Evolutionary conservation across 306 rosid genomes (phyloP).

Genomic region (Gleditsia sinensis): DNA sequence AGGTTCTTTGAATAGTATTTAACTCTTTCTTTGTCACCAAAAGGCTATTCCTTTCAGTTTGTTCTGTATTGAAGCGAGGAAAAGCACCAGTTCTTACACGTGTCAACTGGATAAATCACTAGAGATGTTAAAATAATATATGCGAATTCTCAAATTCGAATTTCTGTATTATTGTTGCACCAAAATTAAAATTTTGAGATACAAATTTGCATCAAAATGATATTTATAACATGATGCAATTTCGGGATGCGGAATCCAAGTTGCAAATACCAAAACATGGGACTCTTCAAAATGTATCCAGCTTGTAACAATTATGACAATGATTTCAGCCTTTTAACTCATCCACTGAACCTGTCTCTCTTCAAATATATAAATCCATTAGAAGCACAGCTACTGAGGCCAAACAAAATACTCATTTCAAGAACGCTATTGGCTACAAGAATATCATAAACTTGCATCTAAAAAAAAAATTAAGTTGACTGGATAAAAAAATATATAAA

Average conservation of each 20-base stretch:
- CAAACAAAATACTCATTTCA: neutral
- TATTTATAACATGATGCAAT: neutral
- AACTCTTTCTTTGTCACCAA: neutral
- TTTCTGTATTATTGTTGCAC: no score
- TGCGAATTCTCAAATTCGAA: no score
- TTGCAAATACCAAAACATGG: slow-evolving; percentile 25
- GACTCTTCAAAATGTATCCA: slow-evolving; percentile 9
- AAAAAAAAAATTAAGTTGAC: neutral
- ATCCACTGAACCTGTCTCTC: neutral
- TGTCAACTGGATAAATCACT: slow-evolving; percentile 20
- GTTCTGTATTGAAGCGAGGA: slow-evolving; percentile 1
- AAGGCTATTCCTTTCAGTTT: neutral
- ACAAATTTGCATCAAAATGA: slow-evolving; percentile 10
- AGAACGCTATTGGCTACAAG: neutral
- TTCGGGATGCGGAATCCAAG: slow-evolving; percentile 13
- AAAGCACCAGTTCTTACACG: neutral
- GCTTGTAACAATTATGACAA: neutral
- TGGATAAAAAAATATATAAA: no score
- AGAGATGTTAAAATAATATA: no score
- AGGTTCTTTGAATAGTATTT: slow-evolving; percentile 21
- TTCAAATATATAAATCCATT: neutral
- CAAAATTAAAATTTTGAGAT: no score
- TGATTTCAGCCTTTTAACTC: neutral
- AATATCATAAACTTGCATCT: neutral
- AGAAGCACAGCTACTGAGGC: slow-evolving; percentile 4